A percentile compares a stretch with the other conserved stretches of the same genome.
phyloP scores from a whole-genome alignment of 2,329 filamentous ascomycete species.

The Hypoxylon sp. region DNA sequence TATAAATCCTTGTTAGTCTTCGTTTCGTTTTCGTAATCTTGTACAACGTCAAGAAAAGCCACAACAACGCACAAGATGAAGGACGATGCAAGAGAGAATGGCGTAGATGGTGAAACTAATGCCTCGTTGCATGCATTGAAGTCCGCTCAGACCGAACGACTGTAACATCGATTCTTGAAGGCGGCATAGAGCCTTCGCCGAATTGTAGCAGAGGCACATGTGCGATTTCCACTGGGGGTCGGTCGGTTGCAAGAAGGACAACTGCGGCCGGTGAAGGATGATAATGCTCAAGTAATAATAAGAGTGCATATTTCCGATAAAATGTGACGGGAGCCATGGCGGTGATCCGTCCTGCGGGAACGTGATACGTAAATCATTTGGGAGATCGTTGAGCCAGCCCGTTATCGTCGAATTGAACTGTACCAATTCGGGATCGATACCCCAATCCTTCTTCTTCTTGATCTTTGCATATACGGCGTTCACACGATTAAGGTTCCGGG shows the following conservation, averaged over 20 bases:
- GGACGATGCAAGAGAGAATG: conserved; percentile 89
- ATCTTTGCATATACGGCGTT: conserved; percentile 82
- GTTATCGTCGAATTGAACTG: conserved; percentile 83
- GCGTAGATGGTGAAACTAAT: conserved; percentile 97
- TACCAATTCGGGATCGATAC: conserved; percentile 85
- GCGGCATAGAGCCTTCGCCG: conserved; percentile 87
- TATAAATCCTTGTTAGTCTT: conserved; percentile 40
- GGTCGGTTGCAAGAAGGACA: conserved; percentile 82
- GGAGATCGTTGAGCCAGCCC: conserved; percentile 82
- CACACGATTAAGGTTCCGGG: conserved; percentile 83
- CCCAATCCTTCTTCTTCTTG: conserved; percentile 84
- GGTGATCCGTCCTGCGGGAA: conserved; percentile 84
- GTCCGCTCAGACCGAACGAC: conserved; percentile 81
- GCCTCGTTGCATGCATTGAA: conserved; percentile 93
- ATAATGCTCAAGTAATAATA: conserved; percentile 91
- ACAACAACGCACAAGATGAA: conserved; percentile 82
- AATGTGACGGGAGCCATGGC: conserved; percentile 89
- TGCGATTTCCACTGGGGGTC: conserved; percentile 89
- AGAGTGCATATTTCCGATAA: conserved; percentile 88
- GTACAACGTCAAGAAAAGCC: conserved; percentile 18
- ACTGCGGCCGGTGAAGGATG: conserved; percentile 87
- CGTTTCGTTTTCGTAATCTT: not conserved
- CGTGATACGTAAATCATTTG: conserved; percentile 80
- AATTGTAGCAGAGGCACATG: conserved; percentile 87
- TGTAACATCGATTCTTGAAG: conserved; percentile 87